Base-by-base conservation (phyloP, 225 moss, liverwort and hornwort genomes). In the Neckera pumila region DNA sequence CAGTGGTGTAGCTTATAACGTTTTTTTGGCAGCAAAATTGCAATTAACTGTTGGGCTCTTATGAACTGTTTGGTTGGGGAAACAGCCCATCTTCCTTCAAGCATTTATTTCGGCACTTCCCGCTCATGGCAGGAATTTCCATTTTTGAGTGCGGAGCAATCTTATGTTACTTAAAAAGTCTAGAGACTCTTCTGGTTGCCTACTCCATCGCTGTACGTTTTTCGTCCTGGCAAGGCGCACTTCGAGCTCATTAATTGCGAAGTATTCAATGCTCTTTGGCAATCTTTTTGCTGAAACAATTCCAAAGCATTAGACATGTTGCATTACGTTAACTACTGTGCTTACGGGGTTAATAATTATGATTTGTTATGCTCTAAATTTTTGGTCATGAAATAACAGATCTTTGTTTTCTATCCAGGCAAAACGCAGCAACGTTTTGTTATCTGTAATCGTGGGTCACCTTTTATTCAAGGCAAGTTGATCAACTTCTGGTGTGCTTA, bases 401-500 rank as follows among this genome's bases (percentile, higher is more conserved):
- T 38, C 13, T 34, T 42, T 45, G 54, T 64, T 83, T 64, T 40
- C 33, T 47, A 74, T 87, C 80, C 91, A 92, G 92, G 89, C 92
- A 38, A 92, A 92, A 88, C 91, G 92, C 73, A 92, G 92, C 88
- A 92, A 92, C 58, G 92, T 92, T 61, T 80, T 92, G 74, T 62
- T 92, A 51, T 92, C 92, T 36, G 92, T 92, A 71, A 65, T 92
- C 67, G 83, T 92, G 47, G 92, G 91, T 64, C 92, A 92, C 87
- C 79, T 92, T 26, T 75, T 92, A 64, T 92, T 92, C 75, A 91
- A 92, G 92, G 92, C 83, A 88, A 91, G 86, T 88, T 53, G 20
- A 70, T 63, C 57, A 53, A 72, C 84, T 87, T 15, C 27, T 71
- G 62, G 19, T 63, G 22, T 57, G 75, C 45, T 26, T 59, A 70